Evolutionary conservation across 345 rosid species (phyloP).

Genomic region (Anacardium occidentale): DNA sequence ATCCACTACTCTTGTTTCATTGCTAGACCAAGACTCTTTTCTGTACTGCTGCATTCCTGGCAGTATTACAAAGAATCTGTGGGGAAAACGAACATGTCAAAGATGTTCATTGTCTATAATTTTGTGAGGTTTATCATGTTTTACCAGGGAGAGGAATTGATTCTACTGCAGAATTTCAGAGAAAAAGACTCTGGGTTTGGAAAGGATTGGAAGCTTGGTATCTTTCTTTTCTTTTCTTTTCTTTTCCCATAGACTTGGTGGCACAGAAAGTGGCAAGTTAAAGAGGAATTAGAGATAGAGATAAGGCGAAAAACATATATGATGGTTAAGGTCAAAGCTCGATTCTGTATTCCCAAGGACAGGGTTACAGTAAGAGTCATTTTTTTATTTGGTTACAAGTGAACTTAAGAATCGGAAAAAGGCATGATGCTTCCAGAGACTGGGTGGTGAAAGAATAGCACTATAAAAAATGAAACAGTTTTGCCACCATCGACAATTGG

Average conservation of each 20-base stretch:
- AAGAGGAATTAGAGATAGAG: slow-evolving; percentile 4
- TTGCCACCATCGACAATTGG: slow-evolving; percentile 30
- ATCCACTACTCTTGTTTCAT: not conserved
- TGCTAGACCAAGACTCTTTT: too few relatives aligned
- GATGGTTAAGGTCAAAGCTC: slow-evolving; percentile 2
- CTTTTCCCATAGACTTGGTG: not conserved
- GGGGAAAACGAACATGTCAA: too few relatives aligned
- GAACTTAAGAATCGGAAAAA: slow-evolving; percentile 20
- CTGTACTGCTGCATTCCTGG: not conserved
- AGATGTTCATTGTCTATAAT: too few relatives aligned
- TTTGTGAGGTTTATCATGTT: not conserved
- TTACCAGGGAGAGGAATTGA: not conserved
- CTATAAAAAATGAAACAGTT: slow-evolving; percentile 32
- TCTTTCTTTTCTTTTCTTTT: not conserved
- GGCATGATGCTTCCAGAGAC: slow-evolving; percentile 28
- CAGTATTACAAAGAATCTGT: not conserved
- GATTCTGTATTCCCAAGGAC: slow-evolving; percentile 8
- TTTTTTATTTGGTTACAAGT: slow-evolving; percentile 17
- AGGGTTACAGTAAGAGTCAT: slow-evolving; percentile 12
- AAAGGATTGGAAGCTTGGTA: slow-evolving; percentile 3
- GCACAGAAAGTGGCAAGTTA: slow-evolving; percentile 1
- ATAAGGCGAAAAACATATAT: not conserved
- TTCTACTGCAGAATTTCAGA: not conserved
- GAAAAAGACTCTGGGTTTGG: not conserved
- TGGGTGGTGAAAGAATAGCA: slow-evolving; percentile 15